Percentiles rank a stretch among this genome's conserved stretches.
Evolutionary conservation across 257 asterid species (phyloP).

Genomic region (Cynanchum wilfordii): DNA sequence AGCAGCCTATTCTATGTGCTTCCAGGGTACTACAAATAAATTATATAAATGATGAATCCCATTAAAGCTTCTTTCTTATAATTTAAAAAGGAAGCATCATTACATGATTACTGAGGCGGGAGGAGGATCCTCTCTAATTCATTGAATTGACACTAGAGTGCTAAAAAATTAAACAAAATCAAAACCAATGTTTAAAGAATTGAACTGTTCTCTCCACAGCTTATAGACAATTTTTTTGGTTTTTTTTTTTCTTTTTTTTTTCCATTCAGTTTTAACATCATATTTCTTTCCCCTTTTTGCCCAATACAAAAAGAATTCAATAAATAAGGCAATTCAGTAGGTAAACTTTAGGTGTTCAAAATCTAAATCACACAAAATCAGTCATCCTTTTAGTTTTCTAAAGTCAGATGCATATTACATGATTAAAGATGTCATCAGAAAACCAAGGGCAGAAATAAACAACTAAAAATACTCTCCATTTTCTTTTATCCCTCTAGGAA

Average conservation of each 20-base stretch:
- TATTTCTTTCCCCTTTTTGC: background rate
- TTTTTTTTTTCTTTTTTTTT: too few species aligned
- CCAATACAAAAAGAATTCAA: background rate
- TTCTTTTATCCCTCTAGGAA: background rate
- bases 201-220: background rate
- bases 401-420: background rate
- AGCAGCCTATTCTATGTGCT: slow-evolving; percentile 3
- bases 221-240: background rate
- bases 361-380: background rate
- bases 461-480: background rate
- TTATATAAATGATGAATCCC: background rate
- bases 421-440: background rate
- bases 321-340: background rate
- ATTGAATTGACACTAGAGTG: background rate
- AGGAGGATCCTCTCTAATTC: too few species aligned
- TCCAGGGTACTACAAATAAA: slow-evolving; percentile 10
- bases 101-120: background rate
- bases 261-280: background rate
- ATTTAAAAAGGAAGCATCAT: background rate
- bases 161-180: too few species aligned
- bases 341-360: background rate
- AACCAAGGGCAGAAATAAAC: background rate
- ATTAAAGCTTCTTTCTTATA: background rate
- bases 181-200: background rate
- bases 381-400: background rate